Percentiles rank a stretch among this genome's conserved stretches.
Evolutionary conservation across 2,329 filamentous ascomycete species (phyloP).

Genomic region (Microcyclosporella mali): DNA sequence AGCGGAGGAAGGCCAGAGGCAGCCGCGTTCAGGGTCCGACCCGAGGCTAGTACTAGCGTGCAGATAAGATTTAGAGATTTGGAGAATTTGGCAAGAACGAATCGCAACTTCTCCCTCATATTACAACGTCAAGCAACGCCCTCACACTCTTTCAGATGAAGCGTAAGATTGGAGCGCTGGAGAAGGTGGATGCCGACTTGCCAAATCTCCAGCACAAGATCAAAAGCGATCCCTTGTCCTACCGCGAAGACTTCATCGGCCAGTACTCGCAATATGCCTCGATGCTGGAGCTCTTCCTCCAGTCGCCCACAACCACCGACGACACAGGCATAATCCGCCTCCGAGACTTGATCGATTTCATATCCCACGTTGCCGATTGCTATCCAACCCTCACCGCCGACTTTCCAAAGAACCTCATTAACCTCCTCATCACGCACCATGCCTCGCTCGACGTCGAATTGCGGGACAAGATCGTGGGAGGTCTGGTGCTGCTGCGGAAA

Average conservation of each 20-base stretch:
- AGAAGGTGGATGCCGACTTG: conserved; percentile 91
- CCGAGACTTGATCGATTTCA: conserved; percentile 85
- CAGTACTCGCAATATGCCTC: conserved; percentile 90
- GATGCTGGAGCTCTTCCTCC: conserved; percentile 84
- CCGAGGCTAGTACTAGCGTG: not conserved
- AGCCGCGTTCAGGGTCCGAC: too few relatives aligned
- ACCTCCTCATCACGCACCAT: conserved; percentile 77
- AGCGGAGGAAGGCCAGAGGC: too few relatives aligned
- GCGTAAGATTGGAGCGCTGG: conserved; percentile 82
- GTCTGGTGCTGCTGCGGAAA: conserved; percentile 75
- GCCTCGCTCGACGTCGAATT: conserved; percentile 74
- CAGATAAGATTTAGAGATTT: conserved; percentile 3
- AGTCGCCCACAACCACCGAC: conserved; percentile 70
- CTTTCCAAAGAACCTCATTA: conserved; percentile 75
- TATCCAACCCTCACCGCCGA: conserved; percentile 72
- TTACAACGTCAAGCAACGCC: too few relatives aligned
- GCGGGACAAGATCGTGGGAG: conserved; percentile 89
- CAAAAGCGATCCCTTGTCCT: conserved; percentile 78
- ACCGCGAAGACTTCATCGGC: conserved; percentile 79
- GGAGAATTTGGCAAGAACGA: conserved; percentile 1
- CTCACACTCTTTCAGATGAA: too few relatives aligned
- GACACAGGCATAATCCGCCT: conserved; percentile 76
- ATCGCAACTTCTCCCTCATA: too few relatives aligned
- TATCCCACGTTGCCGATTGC: conserved; percentile 88
- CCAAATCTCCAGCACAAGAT: conserved; percentile 90